Evolutionary conservation across 73 alveolate genomes (phyloP), one percentile per base, ranked within the genome.

Genomic region (Uronychia setigera): DNA sequence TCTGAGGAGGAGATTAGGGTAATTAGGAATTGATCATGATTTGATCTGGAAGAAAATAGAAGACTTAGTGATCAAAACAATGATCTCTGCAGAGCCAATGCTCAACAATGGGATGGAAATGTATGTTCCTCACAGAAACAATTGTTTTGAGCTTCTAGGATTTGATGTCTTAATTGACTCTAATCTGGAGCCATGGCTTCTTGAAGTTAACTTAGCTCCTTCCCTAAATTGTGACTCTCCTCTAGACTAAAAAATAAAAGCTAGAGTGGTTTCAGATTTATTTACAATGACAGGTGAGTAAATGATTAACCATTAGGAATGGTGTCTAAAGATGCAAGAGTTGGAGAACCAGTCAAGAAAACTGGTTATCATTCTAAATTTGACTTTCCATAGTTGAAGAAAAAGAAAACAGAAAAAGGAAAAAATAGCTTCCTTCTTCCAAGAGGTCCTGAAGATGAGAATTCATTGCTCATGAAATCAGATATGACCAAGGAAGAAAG

Each of bases 111-210:
- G 98, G 0, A 84, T 94, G 59, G 97, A 96, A 91, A 94, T 86
- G 95, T 82, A 67, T 78, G 96, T 91, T 1, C 95, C 95, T 29
- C 57, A 75, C 82, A 88, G 93, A 79, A 88, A 96, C 79, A 96
- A 92, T 89, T 95, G 98, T 76, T 96, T 96, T 95, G 98, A 94
- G 80, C 81, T 94, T 25, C 89, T 93, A 33, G 98, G 98, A 1
- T 95, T 91, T 67, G 98, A 95, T 92, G 87, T 95, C 27, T 78
- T 95, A 80, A 84, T 95, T 32, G 97, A 91, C 77, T 80, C 82
- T 11, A 77, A 79, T 58, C 87, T 93, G 34, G 87, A 91, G 33
- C 98, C 98, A 11, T 95, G 98, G 97, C 87, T 95, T 26, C 82
- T 95, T 75, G 98, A 95, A 91, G 95, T 95, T 26, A 95, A 95